Evolutionary conservation across 805 yeast genomes (phyloP).

Genomic region (Lipomyces anomalus): DNA sequence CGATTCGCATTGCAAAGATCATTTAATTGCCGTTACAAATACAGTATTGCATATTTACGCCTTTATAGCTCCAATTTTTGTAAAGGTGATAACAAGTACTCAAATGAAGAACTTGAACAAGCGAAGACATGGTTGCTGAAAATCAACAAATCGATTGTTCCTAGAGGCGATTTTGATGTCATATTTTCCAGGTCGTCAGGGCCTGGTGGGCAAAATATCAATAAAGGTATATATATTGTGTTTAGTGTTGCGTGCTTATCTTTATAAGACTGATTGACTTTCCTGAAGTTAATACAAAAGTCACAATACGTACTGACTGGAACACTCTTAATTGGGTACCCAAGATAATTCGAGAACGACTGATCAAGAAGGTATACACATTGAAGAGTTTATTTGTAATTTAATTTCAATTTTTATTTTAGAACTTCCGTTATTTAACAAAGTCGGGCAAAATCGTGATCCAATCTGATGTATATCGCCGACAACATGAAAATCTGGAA

Average conservation of each 20-base stretch:
- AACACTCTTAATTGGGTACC: conserved; percentile 57
- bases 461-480: conserved; percentile 55
- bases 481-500: conserved; percentile 50
- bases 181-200: conserved; percentile 63
- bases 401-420: conserved; percentile 11
- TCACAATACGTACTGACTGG: conserved; percentile 52
- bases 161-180: conserved; percentile 41
- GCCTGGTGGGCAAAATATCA: conserved; percentile 86
- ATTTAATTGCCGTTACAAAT: too few relatives aligned
- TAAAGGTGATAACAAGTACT: too few relatives aligned
- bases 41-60: too few relatives aligned
- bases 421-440: conserved; percentile 48
- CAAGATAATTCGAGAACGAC: conserved; percentile 40
- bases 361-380: conserved; percentile 29
- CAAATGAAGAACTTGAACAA: neutral
- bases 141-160: conserved; percentile 33
- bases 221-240: conserved; percentile 48
- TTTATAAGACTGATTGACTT: neutral
- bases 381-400: neutral
- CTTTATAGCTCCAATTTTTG: too few relatives aligned
- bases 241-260: neutral
- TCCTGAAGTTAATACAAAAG: conserved; percentile 45
- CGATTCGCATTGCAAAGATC: too few relatives aligned
- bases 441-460: conserved; percentile 52
- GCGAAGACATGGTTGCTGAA: neutral